These are phyloP conservation scores for Nemania sp. DNA, from an alignment of 2,329 filamentous ascomycete species.

Conservation along the genomic window DNA sequence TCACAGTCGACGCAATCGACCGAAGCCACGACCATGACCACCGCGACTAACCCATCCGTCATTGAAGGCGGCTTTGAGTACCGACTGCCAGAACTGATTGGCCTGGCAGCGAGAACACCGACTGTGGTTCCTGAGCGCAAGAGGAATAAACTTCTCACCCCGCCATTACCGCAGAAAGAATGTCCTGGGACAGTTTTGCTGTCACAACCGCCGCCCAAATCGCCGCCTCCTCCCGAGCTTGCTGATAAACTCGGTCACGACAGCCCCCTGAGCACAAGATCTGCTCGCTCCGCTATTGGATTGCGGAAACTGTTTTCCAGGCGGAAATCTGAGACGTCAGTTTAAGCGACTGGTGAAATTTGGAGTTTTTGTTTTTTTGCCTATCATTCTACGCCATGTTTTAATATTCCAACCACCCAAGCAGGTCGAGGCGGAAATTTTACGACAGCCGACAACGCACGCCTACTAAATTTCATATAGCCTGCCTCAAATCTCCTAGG, in stretches of 20 bases:
- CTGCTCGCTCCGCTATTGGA: conserved; percentile 30
- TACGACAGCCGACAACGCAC: background rate
- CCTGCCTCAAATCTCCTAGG: background rate
- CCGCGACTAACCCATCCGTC: conserved; percentile 24
- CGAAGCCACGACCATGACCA: conserved; percentile 26
- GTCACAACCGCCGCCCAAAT: conserved; percentile 27
- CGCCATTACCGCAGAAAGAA: conserved; percentile 24
- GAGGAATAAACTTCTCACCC: conserved; percentile 21
- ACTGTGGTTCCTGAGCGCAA: conserved; percentile 31
- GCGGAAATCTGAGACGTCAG: conserved; percentile 27
- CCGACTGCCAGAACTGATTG: conserved; percentile 38
- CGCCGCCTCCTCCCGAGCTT: conserved; percentile 13
- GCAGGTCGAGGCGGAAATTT: background rate
- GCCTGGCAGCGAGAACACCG: conserved; percentile 26
- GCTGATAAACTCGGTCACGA: conserved; percentile 11
- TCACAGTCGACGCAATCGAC: conserved; percentile 32
- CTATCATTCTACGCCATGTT: conserved; percentile 3
- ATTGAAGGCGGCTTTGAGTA: conserved; percentile 41
- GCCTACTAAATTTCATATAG: background rate
- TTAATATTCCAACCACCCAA: background rate
- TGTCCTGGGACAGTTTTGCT: conserved; percentile 9
- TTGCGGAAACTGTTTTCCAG: conserved; percentile 35
- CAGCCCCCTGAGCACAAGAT: conserved; percentile 23
- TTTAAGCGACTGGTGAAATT: conserved; percentile 3
- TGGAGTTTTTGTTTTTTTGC: background rate